Base-by-base conservation (phyloP, 306 rosid genomes). In the Sphenostylis stenocarpa region DNA sequence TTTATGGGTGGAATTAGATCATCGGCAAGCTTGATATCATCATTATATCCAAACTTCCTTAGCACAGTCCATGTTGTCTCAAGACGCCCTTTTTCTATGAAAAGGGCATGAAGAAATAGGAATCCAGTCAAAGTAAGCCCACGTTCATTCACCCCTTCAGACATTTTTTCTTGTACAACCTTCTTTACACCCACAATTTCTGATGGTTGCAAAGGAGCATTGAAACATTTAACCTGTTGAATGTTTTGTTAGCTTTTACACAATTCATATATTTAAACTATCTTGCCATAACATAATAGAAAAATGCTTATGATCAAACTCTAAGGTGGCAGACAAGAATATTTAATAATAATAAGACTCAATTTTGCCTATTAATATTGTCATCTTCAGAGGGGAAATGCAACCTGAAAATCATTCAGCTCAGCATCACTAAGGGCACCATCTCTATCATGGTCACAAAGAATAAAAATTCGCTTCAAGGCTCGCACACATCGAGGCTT, bases 21-120 rank as follows among this genome's bases (percentile, higher is more conserved):
- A 70, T 95, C 97, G 49, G 97, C 86, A 82, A 95, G 96, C 76
- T 85, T 90, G 83, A 95, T 92, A 66, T 95, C 99, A 83, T 95
- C 96, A 75, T 92, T 85, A 80, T 95, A 95, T 53, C 99, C 99
- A 84, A 92, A 92, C 84, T 91, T 95, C 81, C 99, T 89, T 20
- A 95, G 97, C 63, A 95, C 97, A 34, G 96, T 95, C 99, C 97
- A 95, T 12, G 99, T 92, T 76, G 97, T 92, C 86, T 95, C 99
- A 60, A 95, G 93, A 79, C 99, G 99, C 67, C 97, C 97, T 78
- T 90, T 92, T 80, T 92, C 97, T 77, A 95, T 92, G 80, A 95
- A 96, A 72, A 95, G 91, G 63, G 98, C 98, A 79, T 95, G 98
- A 61, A 95, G 97, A 86, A 95, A 95, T 23, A 95, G 91, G 81